phyloP scores from a whole-genome alignment of 2,329 filamentous ascomycete genomes.

The Coniochaeta sp. region DNA sequence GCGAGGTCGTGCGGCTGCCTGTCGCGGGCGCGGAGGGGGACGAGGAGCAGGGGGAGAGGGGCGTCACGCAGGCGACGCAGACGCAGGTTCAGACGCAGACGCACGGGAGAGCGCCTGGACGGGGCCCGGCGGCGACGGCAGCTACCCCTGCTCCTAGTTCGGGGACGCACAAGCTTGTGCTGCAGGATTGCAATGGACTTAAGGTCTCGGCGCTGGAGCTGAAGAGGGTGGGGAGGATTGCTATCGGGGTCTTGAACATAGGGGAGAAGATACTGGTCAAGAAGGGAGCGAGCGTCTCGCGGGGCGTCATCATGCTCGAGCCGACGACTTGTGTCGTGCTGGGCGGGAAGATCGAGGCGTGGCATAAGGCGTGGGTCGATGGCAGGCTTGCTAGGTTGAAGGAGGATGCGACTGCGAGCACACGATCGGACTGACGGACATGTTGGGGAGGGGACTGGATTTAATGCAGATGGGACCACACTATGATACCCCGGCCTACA shows the following conservation, averaged over 20 bases:
- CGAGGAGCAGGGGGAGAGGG: slow-evolving; percentile 33
- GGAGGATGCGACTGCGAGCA: slow-evolving; percentile 31
- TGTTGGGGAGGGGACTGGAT: background rate
- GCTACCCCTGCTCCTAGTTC: background rate
- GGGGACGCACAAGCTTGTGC: slow-evolving; percentile 64
- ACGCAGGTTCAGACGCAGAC: slow-evolving; percentile 1
- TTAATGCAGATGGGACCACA: background rate
- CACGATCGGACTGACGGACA: background rate
- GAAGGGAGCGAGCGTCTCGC: slow-evolving; percentile 56
- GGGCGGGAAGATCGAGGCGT: slow-evolving; percentile 79
- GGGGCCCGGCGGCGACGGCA: slow-evolving; percentile 3
- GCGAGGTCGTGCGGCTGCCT: slow-evolving; percentile 71
- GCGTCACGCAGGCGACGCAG: slow-evolving; percentile 9
- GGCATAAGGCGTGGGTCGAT: slow-evolving; percentile 72
- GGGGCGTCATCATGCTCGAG: slow-evolving; percentile 74
- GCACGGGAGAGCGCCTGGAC: background rate
- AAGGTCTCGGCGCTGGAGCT: slow-evolving; percentile 70
- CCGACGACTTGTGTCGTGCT: slow-evolving; percentile 61
- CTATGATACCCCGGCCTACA: background rate
- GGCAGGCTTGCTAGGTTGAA: slow-evolving; percentile 63
- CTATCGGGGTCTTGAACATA: slow-evolving; percentile 58
- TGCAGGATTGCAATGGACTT: slow-evolving; percentile 72
- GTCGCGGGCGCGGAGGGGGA: slow-evolving; percentile 34
- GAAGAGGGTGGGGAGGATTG: slow-evolving; percentile 55
- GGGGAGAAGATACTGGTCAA: slow-evolving; percentile 76